phyloP scores from a whole-genome alignment of 441 rosid species.

The Gossypium davidsonii region DNA sequence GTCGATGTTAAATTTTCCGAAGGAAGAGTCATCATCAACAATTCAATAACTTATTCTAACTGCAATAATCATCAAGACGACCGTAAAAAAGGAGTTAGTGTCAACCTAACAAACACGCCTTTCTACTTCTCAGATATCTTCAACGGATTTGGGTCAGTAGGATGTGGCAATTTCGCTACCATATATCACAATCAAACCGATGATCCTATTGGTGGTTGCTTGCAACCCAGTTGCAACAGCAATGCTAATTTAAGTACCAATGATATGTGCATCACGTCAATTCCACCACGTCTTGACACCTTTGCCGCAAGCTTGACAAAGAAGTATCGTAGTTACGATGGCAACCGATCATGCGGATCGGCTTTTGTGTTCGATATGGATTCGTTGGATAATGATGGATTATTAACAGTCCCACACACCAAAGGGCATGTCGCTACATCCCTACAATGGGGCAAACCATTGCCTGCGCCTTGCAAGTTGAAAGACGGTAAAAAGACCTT shows the following conservation, averaged over 20 bases:
- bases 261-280: neutral
- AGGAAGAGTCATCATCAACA: neutral
- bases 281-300: neutral
- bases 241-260: neutral
- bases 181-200: neutral
- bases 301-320: neutral
- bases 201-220: neutral
- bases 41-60: too few relatives aligned
- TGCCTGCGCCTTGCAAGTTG: neutral
- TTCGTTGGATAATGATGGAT: too few relatives aligned
- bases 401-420: neutral
- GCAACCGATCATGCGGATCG: neutral
- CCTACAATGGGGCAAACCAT: neutral
- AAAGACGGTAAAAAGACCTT: neutral
- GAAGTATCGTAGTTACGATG: neutral
- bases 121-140: neutral
- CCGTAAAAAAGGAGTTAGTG: neutral
- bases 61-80: too few relatives aligned
- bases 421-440: neutral
- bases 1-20: neutral
- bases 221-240: neutral
- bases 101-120: neutral
- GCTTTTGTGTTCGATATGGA: neutral
- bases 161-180: neutral
- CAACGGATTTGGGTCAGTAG: neutral